Percentiles rank a stretch among this genome's conserved stretches.
These are phyloP conservation scores for Grosmannia clavigera DNA, from an alignment of 2,329 filamentous ascomycete genomes.

Conservation along the genomic window DNA sequence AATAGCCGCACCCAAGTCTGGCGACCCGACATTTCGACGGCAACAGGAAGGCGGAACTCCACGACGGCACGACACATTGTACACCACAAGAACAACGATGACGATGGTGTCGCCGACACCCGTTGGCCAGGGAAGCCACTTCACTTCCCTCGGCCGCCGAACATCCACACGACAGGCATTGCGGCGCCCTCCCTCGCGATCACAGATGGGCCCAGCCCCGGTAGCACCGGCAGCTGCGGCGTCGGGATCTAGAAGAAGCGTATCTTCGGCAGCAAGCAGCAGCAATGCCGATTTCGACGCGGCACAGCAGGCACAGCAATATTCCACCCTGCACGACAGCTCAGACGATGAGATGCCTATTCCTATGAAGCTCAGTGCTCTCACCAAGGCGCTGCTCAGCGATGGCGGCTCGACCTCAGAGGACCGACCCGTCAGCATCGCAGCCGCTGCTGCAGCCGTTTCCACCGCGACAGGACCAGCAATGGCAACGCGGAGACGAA, in stretches of 20 bases:
- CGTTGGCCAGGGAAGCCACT: constrained; percentile 32
- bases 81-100: constrained; percentile 22
- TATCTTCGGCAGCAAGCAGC: not conserved
- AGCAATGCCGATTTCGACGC: constrained; percentile 5
- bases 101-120: constrained; percentile 44
- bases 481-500: constrained; percentile 36
- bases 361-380: constrained; percentile 85
- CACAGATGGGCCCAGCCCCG: constrained; percentile 22
- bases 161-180: constrained; percentile 44
- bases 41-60: not conserved
- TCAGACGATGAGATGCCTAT: constrained; percentile 89
- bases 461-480: constrained; percentile 22
- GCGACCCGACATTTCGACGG: not conserved
- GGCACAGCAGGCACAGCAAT: constrained; percentile 29
- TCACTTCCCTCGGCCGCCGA: constrained; percentile 34
- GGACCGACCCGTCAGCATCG: constrained; percentile 7
- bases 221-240: constrained; percentile 6
- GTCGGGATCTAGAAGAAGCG: constrained; percentile 9
- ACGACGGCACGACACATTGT: not conserved
- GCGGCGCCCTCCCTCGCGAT: constrained; percentile 35
- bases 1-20: not conserved
- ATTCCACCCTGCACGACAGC: constrained; percentile 58
- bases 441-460: constrained; percentile 12
- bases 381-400: constrained; percentile 74
- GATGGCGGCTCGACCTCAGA: constrained; percentile 42